These are phyloP conservation scores for Dillenia turbinata DNA, from an alignment of 164 flowering plant genomes.

Conservation along the genomic window DNA sequence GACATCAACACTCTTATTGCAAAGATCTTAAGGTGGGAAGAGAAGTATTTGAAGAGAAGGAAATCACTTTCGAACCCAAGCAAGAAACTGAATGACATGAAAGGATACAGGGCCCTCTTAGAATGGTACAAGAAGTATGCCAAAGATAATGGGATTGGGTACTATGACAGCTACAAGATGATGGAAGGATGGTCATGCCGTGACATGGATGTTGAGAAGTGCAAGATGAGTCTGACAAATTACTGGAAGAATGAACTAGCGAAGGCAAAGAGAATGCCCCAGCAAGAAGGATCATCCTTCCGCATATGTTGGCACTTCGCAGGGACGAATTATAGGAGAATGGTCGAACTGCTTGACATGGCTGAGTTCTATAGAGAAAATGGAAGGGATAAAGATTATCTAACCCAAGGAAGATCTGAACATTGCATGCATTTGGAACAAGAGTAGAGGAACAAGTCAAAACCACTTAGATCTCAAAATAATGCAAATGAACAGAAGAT, in stretches of 20 bases:
- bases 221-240: slow-evolving; percentile 15
- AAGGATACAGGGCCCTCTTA: slow-evolving; percentile 26
- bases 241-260: slow-evolving; percentile 38
- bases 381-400: slow-evolving; percentile 15
- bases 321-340: slow-evolving; percentile 42
- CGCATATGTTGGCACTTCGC: slow-evolving; percentile 25
- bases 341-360: slow-evolving; percentile 54
- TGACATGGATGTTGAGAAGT: slow-evolving; percentile 12
- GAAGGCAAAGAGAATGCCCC: slow-evolving; percentile 34
- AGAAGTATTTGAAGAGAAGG: neutral
- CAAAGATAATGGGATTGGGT: slow-evolving; percentile 20
- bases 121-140: slow-evolving; percentile 47
- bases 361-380: slow-evolving; percentile 30
- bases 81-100: slow-evolving; percentile 26
- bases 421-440: slow-evolving; percentile 36
- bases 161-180: slow-evolving; percentile 41
- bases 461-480: neutral
- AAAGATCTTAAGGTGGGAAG: slow-evolving; percentile 10
- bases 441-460: slow-evolving; percentile 25
- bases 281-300: slow-evolving; percentile 18
- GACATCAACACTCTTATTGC: neutral
- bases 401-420: slow-evolving; percentile 15
- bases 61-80: slow-evolving; percentile 5
- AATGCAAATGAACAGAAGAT: neutral
- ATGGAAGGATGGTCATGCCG: neutral